These are phyloP conservation scores for Solanum peruvianum DNA, from an alignment of 257 asterid genomes.

Conservation along the genomic window DNA sequence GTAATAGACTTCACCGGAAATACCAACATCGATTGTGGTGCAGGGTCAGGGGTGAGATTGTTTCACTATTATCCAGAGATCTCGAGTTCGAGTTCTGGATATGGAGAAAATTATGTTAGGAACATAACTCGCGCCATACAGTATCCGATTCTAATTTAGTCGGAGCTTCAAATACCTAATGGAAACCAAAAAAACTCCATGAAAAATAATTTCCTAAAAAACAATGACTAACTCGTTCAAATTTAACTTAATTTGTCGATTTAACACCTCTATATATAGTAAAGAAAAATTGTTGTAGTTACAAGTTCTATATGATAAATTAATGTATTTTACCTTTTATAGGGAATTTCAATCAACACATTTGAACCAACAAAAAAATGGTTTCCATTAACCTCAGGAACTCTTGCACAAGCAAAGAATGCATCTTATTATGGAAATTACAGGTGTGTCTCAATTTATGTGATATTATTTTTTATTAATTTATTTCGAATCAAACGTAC, in stretches of 20 bases:
- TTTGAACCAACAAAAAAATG: constrained; percentile 15
- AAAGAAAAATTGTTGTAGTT: background rate
- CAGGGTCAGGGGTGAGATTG: background rate
- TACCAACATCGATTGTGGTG: background rate
- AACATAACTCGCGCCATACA: too few relatives aligned
- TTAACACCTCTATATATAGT: background rate
- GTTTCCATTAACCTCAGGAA: constrained; percentile 46
- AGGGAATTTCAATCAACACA: constrained; percentile 48
- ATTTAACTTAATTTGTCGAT: background rate
- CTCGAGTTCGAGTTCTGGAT: background rate
- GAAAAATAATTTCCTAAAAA: too few relatives aligned
- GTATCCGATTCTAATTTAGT: too few relatives aligned
- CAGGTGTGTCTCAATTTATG: constrained; percentile 21
- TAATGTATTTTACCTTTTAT: background rate
- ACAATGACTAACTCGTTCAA: background rate
- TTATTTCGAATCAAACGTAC: background rate
- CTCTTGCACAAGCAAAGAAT: constrained; percentile 17
- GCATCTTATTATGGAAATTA: constrained; percentile 6
- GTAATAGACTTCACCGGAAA: background rate
- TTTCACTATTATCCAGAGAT: too few relatives aligned
- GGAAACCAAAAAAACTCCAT: background rate
- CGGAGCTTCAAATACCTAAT: background rate
- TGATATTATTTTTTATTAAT: background rate
- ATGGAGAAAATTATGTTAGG: background rate
- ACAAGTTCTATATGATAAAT: background rate